Evolutionary conservation across 2,329 filamentous ascomycete genomes (phyloP).

Genomic region (Aureobasidium sp.): DNA sequence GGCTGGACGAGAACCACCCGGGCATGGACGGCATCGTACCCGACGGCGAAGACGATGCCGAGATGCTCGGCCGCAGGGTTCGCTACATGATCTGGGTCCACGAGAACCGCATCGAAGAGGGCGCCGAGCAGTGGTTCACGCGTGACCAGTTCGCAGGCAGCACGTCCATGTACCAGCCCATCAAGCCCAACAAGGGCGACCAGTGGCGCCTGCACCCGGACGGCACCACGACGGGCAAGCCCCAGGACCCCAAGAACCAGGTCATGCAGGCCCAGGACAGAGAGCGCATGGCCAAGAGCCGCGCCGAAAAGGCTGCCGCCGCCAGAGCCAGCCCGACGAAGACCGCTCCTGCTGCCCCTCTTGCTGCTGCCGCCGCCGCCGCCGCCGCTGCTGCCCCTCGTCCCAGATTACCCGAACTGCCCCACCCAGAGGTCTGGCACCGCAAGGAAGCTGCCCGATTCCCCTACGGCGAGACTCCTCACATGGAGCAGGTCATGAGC

Average conservation of each 20-base stretch:
- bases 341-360: background rate
- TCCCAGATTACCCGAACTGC: conserved; percentile 13
- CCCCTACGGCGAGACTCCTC: conserved; percentile 25
- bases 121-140: background rate
- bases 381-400: background rate
- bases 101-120: background rate
- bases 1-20: background rate
- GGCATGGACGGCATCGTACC: background rate
- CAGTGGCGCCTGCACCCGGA: background rate
- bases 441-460: conserved; percentile 23
- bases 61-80: background rate
- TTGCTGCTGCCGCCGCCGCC: background rate
- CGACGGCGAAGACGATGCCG: background rate
- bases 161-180: background rate
- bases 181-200: background rate
- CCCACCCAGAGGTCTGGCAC: conserved; percentile 23
- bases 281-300: background rate
- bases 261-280: background rate
- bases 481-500: conserved; percentile 21
- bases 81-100: background rate
- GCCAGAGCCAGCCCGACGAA: background rate
- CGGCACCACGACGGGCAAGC: background rate
- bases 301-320: background rate
- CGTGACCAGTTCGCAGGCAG: background rate
- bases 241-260: background rate